A percentile compares a stretch with the other conserved stretches of the same genome.
These are phyloP conservation scores for Rhododendron griersonianum DNA, from an alignment of 148 eudicot species.

Conservation along the genomic window DNA sequence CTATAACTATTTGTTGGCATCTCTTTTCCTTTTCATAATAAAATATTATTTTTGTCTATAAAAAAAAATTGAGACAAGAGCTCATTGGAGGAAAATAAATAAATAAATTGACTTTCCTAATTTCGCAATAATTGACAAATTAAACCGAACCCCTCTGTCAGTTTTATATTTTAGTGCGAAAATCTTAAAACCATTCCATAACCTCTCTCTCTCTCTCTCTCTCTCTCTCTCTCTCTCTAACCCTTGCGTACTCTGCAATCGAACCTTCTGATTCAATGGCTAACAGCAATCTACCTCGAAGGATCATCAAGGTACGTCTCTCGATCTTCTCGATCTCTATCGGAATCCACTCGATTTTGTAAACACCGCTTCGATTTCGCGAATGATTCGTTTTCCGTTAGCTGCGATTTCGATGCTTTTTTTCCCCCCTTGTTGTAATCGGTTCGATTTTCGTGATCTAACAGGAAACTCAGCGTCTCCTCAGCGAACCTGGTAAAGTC, in stretches of 20 bases:
- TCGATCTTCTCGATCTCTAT: slow-evolving; percentile 30
- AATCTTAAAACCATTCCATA: slow-evolving; percentile 5
- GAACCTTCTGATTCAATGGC: slow-evolving; percentile 41
- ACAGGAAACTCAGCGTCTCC: slow-evolving; percentile 97
- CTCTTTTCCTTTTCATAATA: too few species aligned
- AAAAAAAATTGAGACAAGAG: too few species aligned
- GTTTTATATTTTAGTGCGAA: not conserved
- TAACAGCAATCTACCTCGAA: slow-evolving; percentile 55
- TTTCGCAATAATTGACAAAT: not conserved
- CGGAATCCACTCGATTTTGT: not conserved
- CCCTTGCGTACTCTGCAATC: slow-evolving; percentile 24
- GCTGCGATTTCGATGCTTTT: not conserved
- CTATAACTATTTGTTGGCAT: too few species aligned
- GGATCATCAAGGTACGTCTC: slow-evolving; percentile 55
- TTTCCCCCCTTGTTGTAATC: not conserved
- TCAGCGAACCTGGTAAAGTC: slow-evolving; percentile 79
- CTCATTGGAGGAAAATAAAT: too few species aligned
- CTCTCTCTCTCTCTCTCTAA: not conserved
- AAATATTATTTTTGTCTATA: too few species aligned
- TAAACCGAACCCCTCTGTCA: not conserved
- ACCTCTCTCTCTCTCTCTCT: not conserved
- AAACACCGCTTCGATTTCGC: not conserved
- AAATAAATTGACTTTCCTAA: not conserved
- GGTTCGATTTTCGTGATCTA: slow-evolving; percentile 13
- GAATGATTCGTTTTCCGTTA: not conserved